These are phyloP conservation scores for Onygenales sp. DNA, from an alignment of 2,329 filamentous ascomycete species.

Conservation along the genomic window DNA sequence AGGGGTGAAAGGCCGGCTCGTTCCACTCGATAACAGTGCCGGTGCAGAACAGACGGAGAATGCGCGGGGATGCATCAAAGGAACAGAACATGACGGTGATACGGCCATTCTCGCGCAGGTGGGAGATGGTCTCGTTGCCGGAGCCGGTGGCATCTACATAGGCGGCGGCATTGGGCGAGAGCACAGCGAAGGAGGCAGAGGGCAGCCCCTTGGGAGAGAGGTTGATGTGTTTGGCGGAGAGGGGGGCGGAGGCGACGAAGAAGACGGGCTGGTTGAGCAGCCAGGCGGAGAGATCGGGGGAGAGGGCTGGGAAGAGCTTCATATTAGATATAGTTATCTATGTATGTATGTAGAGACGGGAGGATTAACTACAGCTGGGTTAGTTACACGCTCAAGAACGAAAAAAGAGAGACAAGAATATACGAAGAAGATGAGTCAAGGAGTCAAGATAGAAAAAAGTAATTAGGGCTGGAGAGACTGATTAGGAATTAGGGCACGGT, in stretches of 20 bases:
- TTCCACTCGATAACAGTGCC: slow-evolving; percentile 53
- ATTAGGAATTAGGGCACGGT: too few relatives aligned
- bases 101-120: slow-evolving; percentile 67
- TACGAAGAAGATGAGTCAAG: too few relatives aligned
- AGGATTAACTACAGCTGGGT: too few relatives aligned
- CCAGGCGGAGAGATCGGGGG: slow-evolving; percentile 51
- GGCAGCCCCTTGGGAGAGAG: slow-evolving; percentile 65
- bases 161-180: slow-evolving; percentile 49
- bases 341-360: too few relatives aligned
- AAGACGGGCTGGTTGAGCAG: slow-evolving; percentile 60
- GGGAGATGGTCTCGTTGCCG: slow-evolving; percentile 65
- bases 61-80: slow-evolving; percentile 50
- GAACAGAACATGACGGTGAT: slow-evolving; percentile 66
- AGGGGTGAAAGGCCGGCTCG: slow-evolving; percentile 37
- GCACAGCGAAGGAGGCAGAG: slow-evolving; percentile 51
- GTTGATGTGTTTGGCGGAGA: slow-evolving; percentile 61
- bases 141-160: slow-evolving; percentile 69
- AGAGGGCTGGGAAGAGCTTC: slow-evolving; percentile 42
- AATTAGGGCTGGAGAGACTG: too few relatives aligned
- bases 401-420: too few relatives aligned
- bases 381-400: too few relatives aligned
- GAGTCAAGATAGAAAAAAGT: too few relatives aligned
- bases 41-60: slow-evolving; percentile 55
- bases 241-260: slow-evolving; percentile 64
- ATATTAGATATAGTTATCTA: too few relatives aligned